Conservation (phyloP, 768 basidiomycete species). For the Imleria badia region DNA sequence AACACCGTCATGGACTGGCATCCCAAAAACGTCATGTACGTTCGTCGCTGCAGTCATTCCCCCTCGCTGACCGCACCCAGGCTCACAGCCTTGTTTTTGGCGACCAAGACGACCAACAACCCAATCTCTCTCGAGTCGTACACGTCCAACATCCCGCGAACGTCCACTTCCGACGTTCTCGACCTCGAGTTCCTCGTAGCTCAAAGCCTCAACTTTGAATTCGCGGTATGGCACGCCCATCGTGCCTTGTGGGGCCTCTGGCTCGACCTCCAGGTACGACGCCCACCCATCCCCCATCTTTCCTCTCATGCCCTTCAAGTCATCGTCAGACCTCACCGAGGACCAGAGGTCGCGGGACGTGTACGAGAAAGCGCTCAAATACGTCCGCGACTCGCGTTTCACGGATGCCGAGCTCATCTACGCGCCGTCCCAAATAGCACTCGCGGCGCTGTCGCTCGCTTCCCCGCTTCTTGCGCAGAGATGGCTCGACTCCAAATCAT, state of each 20-base stretch:
- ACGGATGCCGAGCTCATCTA: constrained; percentile 92
- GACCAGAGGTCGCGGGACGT: constrained; percentile 49
- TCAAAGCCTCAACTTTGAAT: constrained; percentile 92
- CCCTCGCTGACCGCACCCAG: constrained; percentile 39
- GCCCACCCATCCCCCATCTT: background rate
- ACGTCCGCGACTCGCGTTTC: constrained; percentile 77
- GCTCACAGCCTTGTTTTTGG: constrained; percentile 93
- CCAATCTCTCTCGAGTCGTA: constrained; percentile 87
- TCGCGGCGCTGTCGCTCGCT: constrained; percentile 71
- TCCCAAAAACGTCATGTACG: constrained; percentile 96
- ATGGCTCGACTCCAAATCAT: constrained; percentile 55
- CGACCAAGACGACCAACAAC: constrained; percentile 96
- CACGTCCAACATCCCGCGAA: constrained; percentile 79
- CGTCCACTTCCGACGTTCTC: constrained; percentile 79
- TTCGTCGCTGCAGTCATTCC: constrained; percentile 2
- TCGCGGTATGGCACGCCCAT: constrained; percentile 90
- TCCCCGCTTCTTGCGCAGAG: constrained; percentile 55
- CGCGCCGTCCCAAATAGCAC: constrained; percentile 90
- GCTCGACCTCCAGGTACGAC: constrained; percentile 79
- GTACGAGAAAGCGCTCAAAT: constrained; percentile 64
- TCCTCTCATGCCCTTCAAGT: constrained; percentile 40
- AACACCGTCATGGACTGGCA: constrained; percentile 99
- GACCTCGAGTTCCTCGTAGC: constrained; percentile 95
- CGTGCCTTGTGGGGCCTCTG: constrained; percentile 85
- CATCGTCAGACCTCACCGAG: constrained; percentile 49